phyloP scores from a whole-genome alignment of 495 filamentous ascomycete species.

The Friedmanniomyces endolithicus region DNA sequence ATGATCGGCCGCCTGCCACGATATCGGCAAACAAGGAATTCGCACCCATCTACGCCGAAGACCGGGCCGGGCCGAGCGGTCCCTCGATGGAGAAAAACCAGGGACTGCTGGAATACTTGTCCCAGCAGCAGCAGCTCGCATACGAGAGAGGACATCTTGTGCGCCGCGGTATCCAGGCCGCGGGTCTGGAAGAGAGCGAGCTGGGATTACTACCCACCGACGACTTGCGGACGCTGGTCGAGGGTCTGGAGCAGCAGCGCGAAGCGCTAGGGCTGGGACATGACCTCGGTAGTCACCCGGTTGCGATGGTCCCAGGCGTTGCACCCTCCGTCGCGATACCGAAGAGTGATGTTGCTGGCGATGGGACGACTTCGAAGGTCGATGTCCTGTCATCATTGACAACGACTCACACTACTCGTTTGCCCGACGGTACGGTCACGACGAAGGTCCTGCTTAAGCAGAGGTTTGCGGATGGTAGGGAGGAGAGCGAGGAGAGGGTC shows the following conservation, averaged over 20 bases:
- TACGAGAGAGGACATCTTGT: neutral
- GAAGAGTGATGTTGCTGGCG: neutral
- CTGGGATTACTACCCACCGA: neutral
- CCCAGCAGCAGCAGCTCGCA: no score
- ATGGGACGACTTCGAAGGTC: conserved; percentile 12
- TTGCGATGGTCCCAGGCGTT: no score
- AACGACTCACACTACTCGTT: conserved; percentile 41
- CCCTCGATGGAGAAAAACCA: no score
- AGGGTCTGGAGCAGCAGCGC: conserved; percentile 1
- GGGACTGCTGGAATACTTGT: no score
- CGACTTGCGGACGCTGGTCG: neutral
- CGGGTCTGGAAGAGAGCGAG: neutral
- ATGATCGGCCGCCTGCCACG: no score
- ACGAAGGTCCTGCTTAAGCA: conserved; percentile 49
- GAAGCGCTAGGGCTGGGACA: conserved; percentile 2
- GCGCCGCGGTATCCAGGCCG: neutral
- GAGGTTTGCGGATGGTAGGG: conserved; percentile 50
- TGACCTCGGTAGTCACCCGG: no score
- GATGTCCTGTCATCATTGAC: conserved; percentile 45
- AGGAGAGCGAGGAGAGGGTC: conserved; percentile 42
- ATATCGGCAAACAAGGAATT: no score
- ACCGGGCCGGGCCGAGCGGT: no score
- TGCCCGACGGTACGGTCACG: conserved; percentile 48
- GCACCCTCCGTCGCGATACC: neutral
- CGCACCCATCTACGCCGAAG: no score